Conservation (phyloP, 495 filamentous ascomycete genomes). For the Apiosordaria backusii region DNA sequence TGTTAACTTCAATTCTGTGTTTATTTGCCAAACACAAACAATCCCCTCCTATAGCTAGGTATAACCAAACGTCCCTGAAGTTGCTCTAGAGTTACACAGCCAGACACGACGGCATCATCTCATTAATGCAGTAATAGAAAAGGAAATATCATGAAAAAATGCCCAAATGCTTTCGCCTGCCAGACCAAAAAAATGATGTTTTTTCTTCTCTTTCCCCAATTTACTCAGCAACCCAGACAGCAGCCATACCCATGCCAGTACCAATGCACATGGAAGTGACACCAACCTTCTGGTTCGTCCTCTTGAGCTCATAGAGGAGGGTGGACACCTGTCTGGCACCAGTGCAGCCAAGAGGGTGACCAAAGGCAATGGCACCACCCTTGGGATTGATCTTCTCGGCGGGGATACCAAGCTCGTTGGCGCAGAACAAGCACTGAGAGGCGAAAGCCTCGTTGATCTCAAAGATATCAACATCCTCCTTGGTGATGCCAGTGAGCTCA, state of each 20-base stretch:
- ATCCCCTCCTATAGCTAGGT: not conserved
- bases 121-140: conserved; percentile 5
- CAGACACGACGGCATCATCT: not conserved
- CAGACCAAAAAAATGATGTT: not conserved
- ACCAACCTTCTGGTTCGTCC: conserved; percentile 77
- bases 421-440: conserved; percentile 89
- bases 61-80: not conserved
- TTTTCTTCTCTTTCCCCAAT: not conserved
- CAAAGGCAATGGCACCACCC: conserved; percentile 97
- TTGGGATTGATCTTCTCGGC: conserved; percentile 89
- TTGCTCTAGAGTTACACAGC: not conserved
- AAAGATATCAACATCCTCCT: conserved; percentile 92
- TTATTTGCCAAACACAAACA: not conserved
- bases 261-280: conserved; percentile 96
- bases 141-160: conserved; percentile 3
- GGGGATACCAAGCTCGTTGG: conserved; percentile 79
- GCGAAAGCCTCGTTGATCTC: conserved; percentile 99
- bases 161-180: not conserved
- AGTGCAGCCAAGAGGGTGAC: conserved; percentile 92
- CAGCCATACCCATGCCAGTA: conserved; percentile 90
- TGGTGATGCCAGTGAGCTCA: conserved; percentile 76
- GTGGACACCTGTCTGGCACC: conserved; percentile 92
- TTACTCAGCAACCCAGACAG: conserved; percentile 74
- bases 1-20: not conserved
- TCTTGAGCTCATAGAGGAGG: conserved; percentile 78